Evolutionary conservation across 192 early-diverging fungal species (phyloP).

Genomic region (Borealophlyctis nickersoniae): DNA sequence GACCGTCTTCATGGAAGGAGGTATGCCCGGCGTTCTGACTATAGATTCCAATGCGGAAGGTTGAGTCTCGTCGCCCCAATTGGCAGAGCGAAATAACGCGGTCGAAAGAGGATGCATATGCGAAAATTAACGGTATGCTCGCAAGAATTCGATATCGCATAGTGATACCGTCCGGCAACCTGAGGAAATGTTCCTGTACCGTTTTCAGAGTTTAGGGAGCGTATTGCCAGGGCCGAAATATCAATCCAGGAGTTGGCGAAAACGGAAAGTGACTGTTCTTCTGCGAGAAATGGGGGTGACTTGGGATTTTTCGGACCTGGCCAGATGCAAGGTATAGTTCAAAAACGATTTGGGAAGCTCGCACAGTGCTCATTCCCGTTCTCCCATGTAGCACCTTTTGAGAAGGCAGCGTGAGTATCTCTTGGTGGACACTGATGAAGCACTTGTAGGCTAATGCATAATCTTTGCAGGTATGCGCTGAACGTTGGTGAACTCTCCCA

Average conservation of each 20-base stretch:
- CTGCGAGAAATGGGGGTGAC: constrained; percentile 85
- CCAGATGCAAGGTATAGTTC: constrained; percentile 81
- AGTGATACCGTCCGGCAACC: not conserved
- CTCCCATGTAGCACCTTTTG: constrained; percentile 69
- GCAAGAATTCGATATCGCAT: not conserved
- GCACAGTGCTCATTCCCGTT: too few species aligned
- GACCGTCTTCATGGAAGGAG: constrained; percentile 89
- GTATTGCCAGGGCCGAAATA: constrained; percentile 61
- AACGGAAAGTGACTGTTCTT: constrained; percentile 86
- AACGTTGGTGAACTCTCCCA: constrained; percentile 78
- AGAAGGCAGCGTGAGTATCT: constrained; percentile 72
- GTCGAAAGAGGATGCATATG: constrained; percentile 83
- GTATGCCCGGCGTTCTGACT: constrained; percentile 45
- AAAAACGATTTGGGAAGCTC: too few species aligned
- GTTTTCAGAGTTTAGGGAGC: constrained; percentile 49
- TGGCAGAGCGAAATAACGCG: constrained; percentile 77
- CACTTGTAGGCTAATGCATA: not conserved
- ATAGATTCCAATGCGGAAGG: not conserved
- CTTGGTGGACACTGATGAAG: not conserved
- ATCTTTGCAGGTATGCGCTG: constrained; percentile 60
- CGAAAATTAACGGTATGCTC: constrained; percentile 58
- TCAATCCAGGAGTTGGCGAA: constrained; percentile 71
- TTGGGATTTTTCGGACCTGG: constrained; percentile 81
- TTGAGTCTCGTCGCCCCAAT: not conserved
- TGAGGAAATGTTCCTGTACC: not conserved